Evolutionary conservation across 148 eudicot genomes (phyloP).

Genomic region (Vaccinium myrtillus): DNA sequence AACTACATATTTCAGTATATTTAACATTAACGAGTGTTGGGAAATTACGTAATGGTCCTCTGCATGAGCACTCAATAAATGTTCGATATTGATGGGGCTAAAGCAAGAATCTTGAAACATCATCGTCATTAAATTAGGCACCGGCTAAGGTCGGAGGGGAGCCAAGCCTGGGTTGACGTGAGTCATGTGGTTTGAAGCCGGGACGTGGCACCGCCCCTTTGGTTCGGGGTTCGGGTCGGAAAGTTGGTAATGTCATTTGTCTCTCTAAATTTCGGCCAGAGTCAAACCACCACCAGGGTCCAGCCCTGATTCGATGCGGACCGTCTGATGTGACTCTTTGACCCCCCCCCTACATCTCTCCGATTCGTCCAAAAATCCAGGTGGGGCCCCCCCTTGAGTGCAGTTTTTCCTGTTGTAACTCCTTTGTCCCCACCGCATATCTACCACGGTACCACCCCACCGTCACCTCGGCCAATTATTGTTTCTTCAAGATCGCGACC

Average conservation of each 20-base stretch:
- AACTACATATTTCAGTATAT: too few species aligned
- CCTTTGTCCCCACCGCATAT: not conserved
- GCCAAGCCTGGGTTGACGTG: not conserved
- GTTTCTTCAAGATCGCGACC: too few species aligned
- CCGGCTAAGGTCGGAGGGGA: not conserved
- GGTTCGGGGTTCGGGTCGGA: not conserved
- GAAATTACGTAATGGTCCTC: too few species aligned
- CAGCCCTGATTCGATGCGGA: constrained; percentile 3
- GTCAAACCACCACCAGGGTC: not conserved
- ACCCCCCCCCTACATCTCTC: not conserved
- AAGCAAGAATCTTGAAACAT: too few species aligned
- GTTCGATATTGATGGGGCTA: not conserved
- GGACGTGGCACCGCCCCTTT: not conserved
- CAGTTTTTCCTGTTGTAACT: constrained; percentile 11
- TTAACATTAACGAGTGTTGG: too few species aligned
- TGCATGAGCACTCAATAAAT: too few species aligned
- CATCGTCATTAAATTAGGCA: not conserved
- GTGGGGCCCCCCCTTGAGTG: not conserved
- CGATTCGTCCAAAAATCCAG: too few species aligned
- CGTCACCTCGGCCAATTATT: not conserved
- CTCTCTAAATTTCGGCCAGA: constrained; percentile 3
- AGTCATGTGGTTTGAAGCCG: not conserved
- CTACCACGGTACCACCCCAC: not conserved
- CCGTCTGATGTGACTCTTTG: not conserved
- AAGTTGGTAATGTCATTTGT: not conserved